Evolutionary conservation across 2,329 filamentous ascomycete species (phyloP), one percentile per base, ranked within the genome.

Genomic region (Colletotrichum chrysophilum): DNA sequence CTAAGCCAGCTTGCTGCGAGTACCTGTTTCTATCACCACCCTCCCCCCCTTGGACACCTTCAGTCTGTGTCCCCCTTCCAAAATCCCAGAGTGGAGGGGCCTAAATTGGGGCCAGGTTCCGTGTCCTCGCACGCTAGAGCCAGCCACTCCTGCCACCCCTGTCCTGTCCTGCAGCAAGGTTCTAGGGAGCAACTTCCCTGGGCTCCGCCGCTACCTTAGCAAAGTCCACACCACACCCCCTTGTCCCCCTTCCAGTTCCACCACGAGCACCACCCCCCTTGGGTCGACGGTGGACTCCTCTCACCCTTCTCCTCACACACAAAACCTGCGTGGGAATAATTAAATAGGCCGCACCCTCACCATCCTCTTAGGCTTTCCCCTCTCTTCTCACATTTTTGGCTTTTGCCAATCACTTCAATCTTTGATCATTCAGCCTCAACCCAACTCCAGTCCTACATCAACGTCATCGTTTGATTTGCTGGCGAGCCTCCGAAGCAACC

Each of bases 381-480:
- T 79, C 70, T 76, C 79, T 77, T 78, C 80, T 80, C 79, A 71
- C 77, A 79, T 79, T 81, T 80, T 85, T 85, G 84, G 84, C 84
- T 78, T 77, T 78, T 84, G 84, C 84, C 84, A 85, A 85, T 81
- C 78, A 84, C 76, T 70, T 48, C 71, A 69, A 78, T 62, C 73
- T 70, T 78, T 69, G 72, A 64, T 24, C 60, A 16, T 66, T 28
- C 30, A 58, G 60, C 60, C 60, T 61, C 58, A 58, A 32, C 32
- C 24, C 14, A 30, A 60, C 64, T 14, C 55, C 64, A 52, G 58
- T 75, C 26, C 13, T 16, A 9, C 52, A 61, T 26, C 66, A 48
- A 61, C 66, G 55, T 69, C 66, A 69, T 61, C 55, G 34, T 61
- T 48, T 38, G 34, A 61, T 48, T 74, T 72, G 80, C 80, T 82